Conservation (phyloP, 179 eudicot genomes). For the Dionaea muscipula region DNA sequence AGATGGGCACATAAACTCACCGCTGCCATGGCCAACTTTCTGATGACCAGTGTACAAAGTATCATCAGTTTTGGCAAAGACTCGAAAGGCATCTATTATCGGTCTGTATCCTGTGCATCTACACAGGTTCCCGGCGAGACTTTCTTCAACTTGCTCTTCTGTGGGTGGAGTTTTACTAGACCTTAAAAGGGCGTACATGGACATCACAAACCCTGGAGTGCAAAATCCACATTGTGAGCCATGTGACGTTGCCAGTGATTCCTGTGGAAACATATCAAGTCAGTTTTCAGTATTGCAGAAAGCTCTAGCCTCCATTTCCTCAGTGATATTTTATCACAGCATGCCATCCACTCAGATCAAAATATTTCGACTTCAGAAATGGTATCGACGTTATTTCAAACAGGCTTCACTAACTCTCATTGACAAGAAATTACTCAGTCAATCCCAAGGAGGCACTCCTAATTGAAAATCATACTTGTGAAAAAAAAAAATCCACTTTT, state of each 20-base stretch:
- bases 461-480: too few species aligned
- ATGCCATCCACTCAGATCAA: too few species aligned
- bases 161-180: slow-evolving; percentile 67
- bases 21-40: slow-evolving; percentile 16
- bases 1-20: slow-evolving; percentile 81
- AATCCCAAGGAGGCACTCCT: too few species aligned
- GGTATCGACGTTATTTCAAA: too few species aligned
- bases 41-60: slow-evolving; percentile 39
- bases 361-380: too few species aligned
- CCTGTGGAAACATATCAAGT: slow-evolving; percentile 34
- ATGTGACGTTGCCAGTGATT: slow-evolving; percentile 70
- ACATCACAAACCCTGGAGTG: slow-evolving; percentile 98
- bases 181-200: slow-evolving; percentile 88
- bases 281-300: not conserved
- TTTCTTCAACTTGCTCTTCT: slow-evolving; percentile 88
- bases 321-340: too few species aligned
- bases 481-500: too few species aligned
- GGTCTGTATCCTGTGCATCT: slow-evolving; percentile 98
- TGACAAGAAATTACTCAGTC: too few species aligned
- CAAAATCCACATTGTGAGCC: slow-evolving; percentile 99
- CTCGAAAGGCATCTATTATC: slow-evolving; percentile 84
- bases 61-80: slow-evolving; percentile 84
- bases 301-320: too few species aligned
- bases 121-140: slow-evolving; percentile 92
- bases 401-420: too few species aligned